Percentiles rank a stretch among this genome's conserved stretches.
These are phyloP conservation scores for Glycine latifolia DNA, from an alignment of 306 rosid species.

Conservation along the genomic window DNA sequence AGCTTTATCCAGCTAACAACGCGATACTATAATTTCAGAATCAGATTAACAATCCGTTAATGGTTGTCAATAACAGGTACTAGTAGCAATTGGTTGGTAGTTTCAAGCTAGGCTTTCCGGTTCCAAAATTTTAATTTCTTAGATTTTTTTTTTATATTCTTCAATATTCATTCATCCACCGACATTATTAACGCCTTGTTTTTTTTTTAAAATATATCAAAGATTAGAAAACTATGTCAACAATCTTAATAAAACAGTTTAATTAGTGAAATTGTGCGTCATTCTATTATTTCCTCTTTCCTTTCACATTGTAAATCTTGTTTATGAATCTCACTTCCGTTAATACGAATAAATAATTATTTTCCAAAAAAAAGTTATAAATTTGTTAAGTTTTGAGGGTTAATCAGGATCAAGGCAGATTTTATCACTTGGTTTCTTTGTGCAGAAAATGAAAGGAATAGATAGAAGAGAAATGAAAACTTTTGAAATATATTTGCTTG, in stretches of 20 bases:
- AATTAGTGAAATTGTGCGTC: background rate
- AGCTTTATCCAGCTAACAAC: slow-evolving; percentile 38
- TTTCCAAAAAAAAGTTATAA: too few species aligned
- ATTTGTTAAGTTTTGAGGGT: too few species aligned
- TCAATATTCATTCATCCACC: background rate
- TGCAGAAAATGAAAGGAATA: too few species aligned
- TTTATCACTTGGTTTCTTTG: too few species aligned
- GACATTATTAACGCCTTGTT: background rate
- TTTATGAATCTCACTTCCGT: too few species aligned
- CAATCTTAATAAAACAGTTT: background rate
- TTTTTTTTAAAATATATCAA: background rate
- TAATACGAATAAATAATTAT: too few species aligned
- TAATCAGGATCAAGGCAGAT: too few species aligned
- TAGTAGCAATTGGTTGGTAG: background rate
- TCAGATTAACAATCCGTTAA: background rate
- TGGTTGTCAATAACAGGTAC: background rate
- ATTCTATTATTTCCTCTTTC: background rate
- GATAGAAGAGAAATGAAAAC: too few species aligned
- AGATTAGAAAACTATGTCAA: background rate
- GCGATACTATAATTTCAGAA: background rate
- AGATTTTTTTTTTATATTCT: background rate
- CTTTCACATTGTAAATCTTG: too few species aligned
- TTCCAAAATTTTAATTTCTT: background rate
- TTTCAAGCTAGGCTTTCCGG: background rate
- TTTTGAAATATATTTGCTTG: too few species aligned